phyloP scores from a whole-genome alignment of 495 filamentous ascomycete species.

The Daldinia concentrica region DNA sequence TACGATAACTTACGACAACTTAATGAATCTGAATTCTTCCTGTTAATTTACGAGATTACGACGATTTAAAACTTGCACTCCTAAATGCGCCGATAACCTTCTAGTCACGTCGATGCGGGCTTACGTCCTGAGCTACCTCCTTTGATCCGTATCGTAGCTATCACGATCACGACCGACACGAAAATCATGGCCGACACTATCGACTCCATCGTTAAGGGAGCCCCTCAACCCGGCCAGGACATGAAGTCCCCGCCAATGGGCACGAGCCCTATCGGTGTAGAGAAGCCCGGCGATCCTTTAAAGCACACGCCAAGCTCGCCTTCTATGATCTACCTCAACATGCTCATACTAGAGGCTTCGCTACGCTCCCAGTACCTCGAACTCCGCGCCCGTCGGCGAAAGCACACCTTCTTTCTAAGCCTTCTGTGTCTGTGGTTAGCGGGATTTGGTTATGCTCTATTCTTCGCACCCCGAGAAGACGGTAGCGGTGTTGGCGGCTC shows the following conservation, averaged over 20 bases:
- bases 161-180: slow-evolving; percentile 9
- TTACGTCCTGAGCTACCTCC: slow-evolving; percentile 58
- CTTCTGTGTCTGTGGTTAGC: slow-evolving; percentile 80
- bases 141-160: slow-evolving; percentile 66
- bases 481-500: slow-evolving; percentile 88
- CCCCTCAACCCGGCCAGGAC: slow-evolving; percentile 62
- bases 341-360: slow-evolving; percentile 94
- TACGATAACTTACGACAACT: slow-evolving; percentile 11
- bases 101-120: slow-evolving; percentile 42
- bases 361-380: slow-evolving; percentile 92
- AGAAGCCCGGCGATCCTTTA: slow-evolving; percentile 72
- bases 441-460: slow-evolving; percentile 87
- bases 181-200: slow-evolving; percentile 64
- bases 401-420: slow-evolving; percentile 93
- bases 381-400: slow-evolving; percentile 84
- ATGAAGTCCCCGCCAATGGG: slow-evolving; percentile 50
- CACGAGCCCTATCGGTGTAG: slow-evolving; percentile 51
- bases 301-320: slow-evolving; percentile 84
- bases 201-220: slow-evolving; percentile 90
- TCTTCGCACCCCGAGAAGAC: slow-evolving; percentile 89
- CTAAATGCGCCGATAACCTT: slow-evolving; percentile 32
- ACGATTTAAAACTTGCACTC: slow-evolving; percentile 5
- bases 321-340: slow-evolving; percentile 98
- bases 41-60: slow-evolving; percentile 10
- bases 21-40: slow-evolving; percentile 2